Evolutionary conservation across 441 rosid species (phyloP).

Genomic region (Populus tomentosa): DNA sequence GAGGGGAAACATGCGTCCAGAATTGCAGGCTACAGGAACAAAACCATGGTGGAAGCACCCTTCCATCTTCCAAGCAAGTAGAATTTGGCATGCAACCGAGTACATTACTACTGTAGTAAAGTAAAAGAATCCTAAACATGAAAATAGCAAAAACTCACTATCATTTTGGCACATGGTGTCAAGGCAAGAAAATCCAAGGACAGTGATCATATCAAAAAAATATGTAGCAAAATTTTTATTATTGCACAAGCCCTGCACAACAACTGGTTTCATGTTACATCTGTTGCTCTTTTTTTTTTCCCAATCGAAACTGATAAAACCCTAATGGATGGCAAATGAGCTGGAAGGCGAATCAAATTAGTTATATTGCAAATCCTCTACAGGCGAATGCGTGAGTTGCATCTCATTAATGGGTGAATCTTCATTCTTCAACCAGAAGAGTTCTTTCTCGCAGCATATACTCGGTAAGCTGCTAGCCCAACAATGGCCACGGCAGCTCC

Average conservation of each 20-base stretch:
- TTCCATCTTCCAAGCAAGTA: not conserved
- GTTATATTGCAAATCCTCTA: slow-evolving; percentile 13
- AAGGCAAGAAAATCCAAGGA: not conserved
- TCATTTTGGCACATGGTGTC: not conserved
- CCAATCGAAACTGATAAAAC: slow-evolving; percentile 14
- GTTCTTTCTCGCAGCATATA: slow-evolving; percentile 75
- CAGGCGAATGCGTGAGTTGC: not conserved
- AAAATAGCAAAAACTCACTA: not conserved
- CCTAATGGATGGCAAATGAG: slow-evolving; percentile 3
- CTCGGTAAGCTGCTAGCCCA: slow-evolving; percentile 90
- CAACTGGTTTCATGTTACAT: slow-evolving; percentile 19
- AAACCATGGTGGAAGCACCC: not conserved
- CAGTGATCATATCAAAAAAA: not conserved
- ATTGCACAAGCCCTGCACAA: slow-evolving; percentile 41
- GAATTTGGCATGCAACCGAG: not conserved
- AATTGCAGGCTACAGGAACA: slow-evolving; percentile 9
- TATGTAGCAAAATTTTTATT: slow-evolving; percentile 29
- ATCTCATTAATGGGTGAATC: not conserved
- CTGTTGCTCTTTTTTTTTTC: slow-evolving; percentile 13
- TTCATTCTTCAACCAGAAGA: slow-evolving; percentile 46
- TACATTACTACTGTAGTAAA: not conserved
- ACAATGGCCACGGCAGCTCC: slow-evolving; percentile 92
- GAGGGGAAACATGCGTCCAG: not conserved
- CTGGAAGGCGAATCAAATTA: not conserved
- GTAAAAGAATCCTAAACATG: not conserved